Evolutionary conservation across 2,329 filamentous ascomycete genomes (phyloP).

Genomic region (Colletotrichum sidae): DNA sequence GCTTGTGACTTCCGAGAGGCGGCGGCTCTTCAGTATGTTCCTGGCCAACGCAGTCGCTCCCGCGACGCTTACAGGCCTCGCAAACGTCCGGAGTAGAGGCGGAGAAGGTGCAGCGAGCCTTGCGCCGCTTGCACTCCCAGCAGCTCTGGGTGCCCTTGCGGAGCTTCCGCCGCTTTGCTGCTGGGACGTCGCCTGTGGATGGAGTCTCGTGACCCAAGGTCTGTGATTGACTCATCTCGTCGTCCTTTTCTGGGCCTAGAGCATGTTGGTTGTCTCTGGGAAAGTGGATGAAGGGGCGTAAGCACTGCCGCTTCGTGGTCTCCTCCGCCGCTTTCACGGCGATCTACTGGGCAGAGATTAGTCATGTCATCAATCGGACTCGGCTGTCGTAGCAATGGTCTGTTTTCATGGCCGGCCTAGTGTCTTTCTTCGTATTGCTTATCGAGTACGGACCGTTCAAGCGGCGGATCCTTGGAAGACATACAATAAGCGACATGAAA

Average conservation of each 20-base stretch:
- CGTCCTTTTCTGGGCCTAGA: too few species aligned
- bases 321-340: constrained; percentile 30
- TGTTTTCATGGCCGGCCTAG: not conserved
- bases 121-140: constrained; percentile 36
- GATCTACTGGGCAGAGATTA: constrained; percentile 8
- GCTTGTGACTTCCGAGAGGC: constrained; percentile 35
- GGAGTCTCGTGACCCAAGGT: not conserved
- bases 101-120: constrained; percentile 24
- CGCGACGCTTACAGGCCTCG: constrained; percentile 55
- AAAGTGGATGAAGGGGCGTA: too few species aligned
- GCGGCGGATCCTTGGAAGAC: not conserved
- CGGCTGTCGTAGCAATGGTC: constrained; percentile 13
- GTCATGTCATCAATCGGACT: constrained; percentile 16
- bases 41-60: constrained; percentile 59
- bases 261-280: too few species aligned
- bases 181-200: not conserved
- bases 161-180: constrained; percentile 27
- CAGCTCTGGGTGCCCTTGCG: constrained; percentile 35
- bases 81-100: not conserved
- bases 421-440: not conserved
- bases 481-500: not conserved
- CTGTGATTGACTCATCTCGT: not conserved
- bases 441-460: not conserved
- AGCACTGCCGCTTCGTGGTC: not conserved
- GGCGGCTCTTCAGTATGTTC: constrained; percentile 48